Conservation (phyloP, 495 filamentous ascomycete species). For the Hyaloscypha bicolor region DNA sequence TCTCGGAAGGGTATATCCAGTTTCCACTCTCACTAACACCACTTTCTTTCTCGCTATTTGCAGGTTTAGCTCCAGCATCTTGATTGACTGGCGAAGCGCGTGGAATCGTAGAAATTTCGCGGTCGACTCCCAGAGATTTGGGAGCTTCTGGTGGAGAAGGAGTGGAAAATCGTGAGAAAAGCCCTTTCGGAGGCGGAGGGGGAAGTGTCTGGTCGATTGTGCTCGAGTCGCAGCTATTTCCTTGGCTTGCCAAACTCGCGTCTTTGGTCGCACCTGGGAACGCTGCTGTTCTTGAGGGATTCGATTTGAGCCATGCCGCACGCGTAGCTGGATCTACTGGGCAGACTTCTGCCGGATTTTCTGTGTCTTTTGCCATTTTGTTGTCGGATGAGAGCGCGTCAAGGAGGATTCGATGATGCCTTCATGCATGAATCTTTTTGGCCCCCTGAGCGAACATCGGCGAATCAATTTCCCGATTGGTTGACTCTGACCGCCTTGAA, state of each 20-base stretch:
- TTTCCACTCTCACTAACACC: conserved; percentile 70
- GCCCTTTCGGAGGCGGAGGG: conserved; percentile 13
- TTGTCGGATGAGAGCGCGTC: neutral
- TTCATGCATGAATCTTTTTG: conserved; percentile 15
- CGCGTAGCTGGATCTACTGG: conserved; percentile 89
- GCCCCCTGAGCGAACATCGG: conserved; percentile 5
- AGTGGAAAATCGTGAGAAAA: conserved; percentile 16
- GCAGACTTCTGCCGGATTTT: conserved; percentile 53
- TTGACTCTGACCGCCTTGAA: conserved; percentile 27
- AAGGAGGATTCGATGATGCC: conserved; percentile 7
- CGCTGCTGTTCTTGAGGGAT: conserved; percentile 21
- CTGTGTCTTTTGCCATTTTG: conserved; percentile 32
- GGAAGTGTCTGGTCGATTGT: conserved; percentile 27
- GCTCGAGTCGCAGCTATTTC: conserved; percentile 29
- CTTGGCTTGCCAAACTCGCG: conserved; percentile 35
- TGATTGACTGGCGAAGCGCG: conserved; percentile 48
- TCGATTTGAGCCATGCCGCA: conserved; percentile 69
- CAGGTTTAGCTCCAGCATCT: conserved; percentile 52
- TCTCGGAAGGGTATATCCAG: conserved; percentile 96
- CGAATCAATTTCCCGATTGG: conserved; percentile 28
- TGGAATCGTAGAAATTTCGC: conserved; percentile 83
- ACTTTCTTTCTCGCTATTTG: conserved; percentile 74
- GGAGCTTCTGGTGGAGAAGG: conserved; percentile 2
- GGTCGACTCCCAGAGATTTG: conserved; percentile 52
- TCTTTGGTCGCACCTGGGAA: conserved; percentile 28